Conservation (phyloP, 495 filamentous ascomycete genomes). For the Pyrenula massariospora region DNA sequence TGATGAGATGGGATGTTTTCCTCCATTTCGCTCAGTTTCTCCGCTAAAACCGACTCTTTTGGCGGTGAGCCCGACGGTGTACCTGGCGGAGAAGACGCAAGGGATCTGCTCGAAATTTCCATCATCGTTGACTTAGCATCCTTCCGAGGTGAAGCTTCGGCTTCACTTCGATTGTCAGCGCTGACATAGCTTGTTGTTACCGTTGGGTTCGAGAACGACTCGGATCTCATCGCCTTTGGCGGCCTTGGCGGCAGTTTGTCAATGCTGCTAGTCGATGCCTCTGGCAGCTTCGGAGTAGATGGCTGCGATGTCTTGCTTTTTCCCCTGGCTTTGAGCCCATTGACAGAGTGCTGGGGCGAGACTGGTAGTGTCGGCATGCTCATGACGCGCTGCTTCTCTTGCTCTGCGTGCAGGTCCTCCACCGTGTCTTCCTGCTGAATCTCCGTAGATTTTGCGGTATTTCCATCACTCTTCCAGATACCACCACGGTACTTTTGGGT, state of each 20-base stretch:
- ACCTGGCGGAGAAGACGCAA: slow-evolving; percentile 41
- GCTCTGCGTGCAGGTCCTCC: slow-evolving; percentile 40
- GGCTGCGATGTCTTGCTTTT: slow-evolving; percentile 8
- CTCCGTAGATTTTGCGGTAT: slow-evolving; percentile 25
- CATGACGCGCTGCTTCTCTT: slow-evolving; percentile 46
- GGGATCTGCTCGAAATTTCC: slow-evolving; percentile 52
- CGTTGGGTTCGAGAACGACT: slow-evolving; percentile 54
- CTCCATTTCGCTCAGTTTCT: slow-evolving; percentile 9
- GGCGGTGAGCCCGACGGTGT: slow-evolving; percentile 40
- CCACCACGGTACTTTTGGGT: slow-evolving; percentile 73
- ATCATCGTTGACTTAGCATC: slow-evolving; percentile 49
- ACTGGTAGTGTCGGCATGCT: slow-evolving; percentile 37
- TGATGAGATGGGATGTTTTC: background rate
- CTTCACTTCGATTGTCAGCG: slow-evolving; percentile 36
- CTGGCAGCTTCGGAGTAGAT: slow-evolving; percentile 15
- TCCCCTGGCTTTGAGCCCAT: slow-evolving; percentile 23
- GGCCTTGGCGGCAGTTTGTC: slow-evolving; percentile 27
- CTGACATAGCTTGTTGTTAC: slow-evolving; percentile 51
- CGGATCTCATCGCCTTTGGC: slow-evolving; percentile 46
- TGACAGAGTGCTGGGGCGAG: slow-evolving; percentile 8
- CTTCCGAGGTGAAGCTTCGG: slow-evolving; percentile 11
- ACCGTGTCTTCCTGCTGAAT: slow-evolving; percentile 41
- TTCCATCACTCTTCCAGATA: slow-evolving; percentile 59
- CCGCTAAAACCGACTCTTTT: slow-evolving; percentile 16
- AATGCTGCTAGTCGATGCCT: slow-evolving; percentile 25